These are phyloP conservation scores for Scopulariopsis brevicaulis DNA, from an alignment of 2,329 filamentous ascomycete genomes.

Conservation along the genomic window DNA sequence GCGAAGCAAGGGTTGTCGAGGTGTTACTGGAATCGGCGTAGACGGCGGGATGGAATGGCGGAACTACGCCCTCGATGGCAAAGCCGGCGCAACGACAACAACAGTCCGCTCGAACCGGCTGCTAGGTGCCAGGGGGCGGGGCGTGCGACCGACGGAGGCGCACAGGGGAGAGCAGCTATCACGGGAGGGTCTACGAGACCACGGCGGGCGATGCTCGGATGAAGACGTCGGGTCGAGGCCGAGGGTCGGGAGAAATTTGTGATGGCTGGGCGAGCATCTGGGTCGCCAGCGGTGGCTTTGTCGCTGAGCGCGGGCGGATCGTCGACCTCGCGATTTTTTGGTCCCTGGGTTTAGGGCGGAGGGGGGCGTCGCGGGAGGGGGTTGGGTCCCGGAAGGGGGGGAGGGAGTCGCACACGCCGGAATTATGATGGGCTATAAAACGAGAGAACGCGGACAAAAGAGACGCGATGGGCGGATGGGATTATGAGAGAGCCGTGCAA, in stretches of 20 bases:
- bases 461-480: neutral
- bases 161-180: neutral
- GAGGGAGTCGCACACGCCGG: neutral
- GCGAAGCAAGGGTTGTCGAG: neutral
- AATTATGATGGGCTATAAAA: neutral
- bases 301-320: neutral
- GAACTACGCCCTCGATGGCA: neutral
- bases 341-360: neutral
- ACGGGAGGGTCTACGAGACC: neutral
- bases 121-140: neutral
- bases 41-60: neutral
- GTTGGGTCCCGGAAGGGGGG: neutral
- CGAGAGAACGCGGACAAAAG: neutral
- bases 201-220: neutral
- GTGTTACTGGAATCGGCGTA: neutral
- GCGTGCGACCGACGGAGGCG: neutral
- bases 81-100: neutral
- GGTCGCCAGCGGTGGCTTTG: neutral
- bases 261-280: slow-evolving; percentile 4
- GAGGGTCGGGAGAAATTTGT: slow-evolving; percentile 1
- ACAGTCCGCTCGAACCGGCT: neutral
- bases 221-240: neutral
- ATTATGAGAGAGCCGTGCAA: neutral
- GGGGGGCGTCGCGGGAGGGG: neutral
- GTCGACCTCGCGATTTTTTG: slow-evolving; percentile 3